Evolutionary conservation across 2,329 filamentous ascomycete genomes (phyloP).

Genomic region (Tolypocladium inflatum): DNA sequence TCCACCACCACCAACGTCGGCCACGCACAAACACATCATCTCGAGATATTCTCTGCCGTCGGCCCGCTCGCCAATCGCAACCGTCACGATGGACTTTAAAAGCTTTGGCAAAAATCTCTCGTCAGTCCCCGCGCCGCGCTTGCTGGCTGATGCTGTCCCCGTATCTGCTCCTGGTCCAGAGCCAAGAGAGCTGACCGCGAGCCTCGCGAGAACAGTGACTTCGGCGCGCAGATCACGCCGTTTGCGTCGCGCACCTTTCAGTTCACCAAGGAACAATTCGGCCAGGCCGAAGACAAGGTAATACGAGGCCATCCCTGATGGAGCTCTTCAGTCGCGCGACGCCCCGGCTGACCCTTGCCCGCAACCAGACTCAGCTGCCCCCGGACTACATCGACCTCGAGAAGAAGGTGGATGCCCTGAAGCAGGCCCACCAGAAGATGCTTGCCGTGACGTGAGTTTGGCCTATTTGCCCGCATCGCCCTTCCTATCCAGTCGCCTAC

Average conservation of each 20-base stretch:
- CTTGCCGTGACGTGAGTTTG: conserved; percentile 83
- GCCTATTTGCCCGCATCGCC: neutral
- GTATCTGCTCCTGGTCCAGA: neutral
- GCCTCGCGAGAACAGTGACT: conserved; percentile 29
- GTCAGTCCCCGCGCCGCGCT: conserved; percentile 24
- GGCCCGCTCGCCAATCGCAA: neutral
- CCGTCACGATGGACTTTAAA: conserved; percentile 46
- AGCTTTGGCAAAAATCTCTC: conserved; percentile 46
- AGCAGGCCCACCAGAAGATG: conserved; percentile 95
- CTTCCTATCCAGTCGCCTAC: neutral
- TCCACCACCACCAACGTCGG: neutral
- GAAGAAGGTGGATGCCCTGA: conserved; percentile 95
- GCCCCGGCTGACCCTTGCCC: conserved; percentile 7
- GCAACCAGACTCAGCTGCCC: conserved; percentile 76
- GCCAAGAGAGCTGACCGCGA: conserved; percentile 8
- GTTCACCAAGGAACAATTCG: conserved; percentile 96
- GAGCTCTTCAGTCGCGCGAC: neutral
- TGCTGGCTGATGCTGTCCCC: neutral
- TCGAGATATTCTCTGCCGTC: neutral
- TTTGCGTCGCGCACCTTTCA: conserved; percentile 92
- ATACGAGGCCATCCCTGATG: neutral
- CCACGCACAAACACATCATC: neutral
- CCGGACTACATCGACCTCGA: conserved; percentile 97
- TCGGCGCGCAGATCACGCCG: conserved; percentile 78
- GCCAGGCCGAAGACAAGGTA: conserved; percentile 90